A percentile compares a stretch with the other conserved stretches of the same genome.
Evolutionary conservation across 306 rosid genomes (phyloP).

Genomic region (Glycine latifolia): DNA sequence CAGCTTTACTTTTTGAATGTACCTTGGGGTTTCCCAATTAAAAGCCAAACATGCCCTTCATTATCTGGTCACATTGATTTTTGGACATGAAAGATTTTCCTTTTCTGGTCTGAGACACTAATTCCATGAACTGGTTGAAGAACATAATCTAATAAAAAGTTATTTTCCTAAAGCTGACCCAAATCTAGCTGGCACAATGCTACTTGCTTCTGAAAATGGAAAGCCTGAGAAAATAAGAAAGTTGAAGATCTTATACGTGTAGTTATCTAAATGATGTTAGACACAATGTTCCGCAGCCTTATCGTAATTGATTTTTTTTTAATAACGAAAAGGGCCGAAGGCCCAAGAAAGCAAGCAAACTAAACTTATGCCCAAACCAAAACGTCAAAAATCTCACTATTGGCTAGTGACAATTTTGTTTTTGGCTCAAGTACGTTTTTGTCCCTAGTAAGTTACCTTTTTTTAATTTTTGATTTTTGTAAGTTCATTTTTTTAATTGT

Average conservation of each 20-base stretch:
- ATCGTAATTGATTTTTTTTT: background rate
- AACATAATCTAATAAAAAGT: background rate
- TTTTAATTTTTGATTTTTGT: too few species aligned
- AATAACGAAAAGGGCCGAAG: background rate
- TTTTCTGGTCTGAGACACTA: too few species aligned
- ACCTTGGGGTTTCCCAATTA: background rate
- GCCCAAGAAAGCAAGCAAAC: background rate
- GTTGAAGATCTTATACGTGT: background rate
- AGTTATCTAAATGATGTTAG: background rate
- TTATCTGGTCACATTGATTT: constrained; percentile 14
- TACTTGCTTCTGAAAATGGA: background rate
- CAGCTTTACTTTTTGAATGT: background rate
- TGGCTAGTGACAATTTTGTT: too few species aligned
- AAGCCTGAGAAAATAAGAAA: background rate
- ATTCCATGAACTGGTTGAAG: background rate
- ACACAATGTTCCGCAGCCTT: background rate
- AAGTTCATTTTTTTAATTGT: too few species aligned
- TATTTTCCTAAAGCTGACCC: background rate
- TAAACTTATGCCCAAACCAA: background rate
- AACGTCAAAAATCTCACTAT: too few species aligned
- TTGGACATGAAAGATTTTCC: background rate
- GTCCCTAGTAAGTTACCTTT: too few species aligned
- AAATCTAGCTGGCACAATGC: background rate
- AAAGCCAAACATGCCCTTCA: background rate
- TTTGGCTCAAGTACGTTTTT: too few species aligned